These are phyloP conservation scores for Leishmania lainsoni DNA, from an alignment of 208 protist genomes.

Conservation along the genomic window DNA sequence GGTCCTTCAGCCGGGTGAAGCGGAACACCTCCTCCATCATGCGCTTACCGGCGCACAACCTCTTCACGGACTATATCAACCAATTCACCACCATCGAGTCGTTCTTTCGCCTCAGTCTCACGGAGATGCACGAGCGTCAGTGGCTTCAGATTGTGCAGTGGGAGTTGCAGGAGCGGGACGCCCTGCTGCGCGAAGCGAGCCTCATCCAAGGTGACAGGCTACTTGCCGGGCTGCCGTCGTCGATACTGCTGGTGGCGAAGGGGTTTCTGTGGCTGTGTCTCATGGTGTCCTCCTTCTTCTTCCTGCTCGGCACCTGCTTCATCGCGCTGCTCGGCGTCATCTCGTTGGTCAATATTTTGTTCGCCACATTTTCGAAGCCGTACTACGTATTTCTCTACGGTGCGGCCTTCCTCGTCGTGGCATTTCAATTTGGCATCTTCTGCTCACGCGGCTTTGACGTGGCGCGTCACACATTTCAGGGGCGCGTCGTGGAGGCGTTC, in stretches of 20 bases:
- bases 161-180: conserved; percentile 40
- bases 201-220: conserved; percentile 36
- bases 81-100: conserved; percentile 58
- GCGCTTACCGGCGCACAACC: conserved; percentile 13
- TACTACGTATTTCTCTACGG: conserved; percentile 70
- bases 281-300: conserved; percentile 63
- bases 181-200: conserved; percentile 13
- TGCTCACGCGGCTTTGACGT: conserved; percentile 74
- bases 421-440: conserved; percentile 51
- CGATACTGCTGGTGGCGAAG: conserved; percentile 39
- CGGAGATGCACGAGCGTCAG: conserved; percentile 58
- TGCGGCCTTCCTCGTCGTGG: conserved; percentile 44
- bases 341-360: conserved; percentile 57
- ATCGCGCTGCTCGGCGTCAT: conserved; percentile 44
- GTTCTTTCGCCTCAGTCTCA: conserved; percentile 60
- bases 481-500: conserved; percentile 56
- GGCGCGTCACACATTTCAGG: conserved; percentile 53
- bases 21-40: background rate
- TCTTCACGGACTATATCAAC: conserved; percentile 50
- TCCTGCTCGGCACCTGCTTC: conserved; percentile 62
- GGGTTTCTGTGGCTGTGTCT: conserved; percentile 61
- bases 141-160: conserved; percentile 61
- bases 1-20: background rate
- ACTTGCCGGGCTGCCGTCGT: conserved; percentile 35
- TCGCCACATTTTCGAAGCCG: conserved; percentile 59